A percentile compares a stretch with the other conserved stretches of the same genome.
These are phyloP conservation scores for Coemansia sp. DNA, from an alignment of 192 early-diverging fungal genomes.

Conservation along the genomic window DNA sequence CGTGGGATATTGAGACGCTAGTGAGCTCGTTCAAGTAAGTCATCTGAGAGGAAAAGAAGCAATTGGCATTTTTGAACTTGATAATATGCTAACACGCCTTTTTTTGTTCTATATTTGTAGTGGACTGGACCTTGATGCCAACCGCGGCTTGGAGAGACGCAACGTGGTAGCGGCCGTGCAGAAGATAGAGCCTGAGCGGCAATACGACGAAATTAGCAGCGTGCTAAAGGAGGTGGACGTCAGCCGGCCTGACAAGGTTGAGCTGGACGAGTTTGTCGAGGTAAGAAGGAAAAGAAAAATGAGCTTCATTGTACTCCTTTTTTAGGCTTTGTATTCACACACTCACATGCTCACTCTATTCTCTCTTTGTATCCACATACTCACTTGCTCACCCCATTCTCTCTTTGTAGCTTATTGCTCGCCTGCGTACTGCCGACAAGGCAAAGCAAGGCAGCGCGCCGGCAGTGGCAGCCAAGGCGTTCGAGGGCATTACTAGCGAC, in stretches of 20 bases:
- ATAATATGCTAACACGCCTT: not conserved
- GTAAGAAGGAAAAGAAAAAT: constrained; percentile 41
- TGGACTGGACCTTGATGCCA: constrained; percentile 66
- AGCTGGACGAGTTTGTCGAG: constrained; percentile 81
- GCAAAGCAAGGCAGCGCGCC: not conserved
- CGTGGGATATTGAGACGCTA: constrained; percentile 58
- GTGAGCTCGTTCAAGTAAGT: constrained; percentile 54
- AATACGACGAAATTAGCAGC: constrained; percentile 76
- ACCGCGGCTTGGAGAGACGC: constrained; percentile 70
- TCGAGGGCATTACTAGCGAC: constrained; percentile 57
- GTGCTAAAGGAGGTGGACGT: constrained; percentile 70
- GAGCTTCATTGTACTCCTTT: not conserved
- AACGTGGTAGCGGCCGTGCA: constrained; percentile 67
- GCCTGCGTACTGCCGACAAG: constrained; percentile 41
- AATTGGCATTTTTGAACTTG: not conserved
- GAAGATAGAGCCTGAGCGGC: constrained; percentile 64
- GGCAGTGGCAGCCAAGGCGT: constrained; percentile 17
- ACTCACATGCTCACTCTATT: not conserved
- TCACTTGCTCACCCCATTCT: not conserved
- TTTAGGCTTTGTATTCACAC: not conserved
- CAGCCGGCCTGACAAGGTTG: constrained; percentile 69
- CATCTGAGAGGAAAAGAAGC: not conserved
- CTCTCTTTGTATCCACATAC: not conserved
- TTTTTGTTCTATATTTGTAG: constrained; percentile 32
- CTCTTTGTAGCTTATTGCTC: constrained; percentile 38